Conservation (phyloP, 148 eudicot genomes). For the Nepenthes mirabilis region DNA sequence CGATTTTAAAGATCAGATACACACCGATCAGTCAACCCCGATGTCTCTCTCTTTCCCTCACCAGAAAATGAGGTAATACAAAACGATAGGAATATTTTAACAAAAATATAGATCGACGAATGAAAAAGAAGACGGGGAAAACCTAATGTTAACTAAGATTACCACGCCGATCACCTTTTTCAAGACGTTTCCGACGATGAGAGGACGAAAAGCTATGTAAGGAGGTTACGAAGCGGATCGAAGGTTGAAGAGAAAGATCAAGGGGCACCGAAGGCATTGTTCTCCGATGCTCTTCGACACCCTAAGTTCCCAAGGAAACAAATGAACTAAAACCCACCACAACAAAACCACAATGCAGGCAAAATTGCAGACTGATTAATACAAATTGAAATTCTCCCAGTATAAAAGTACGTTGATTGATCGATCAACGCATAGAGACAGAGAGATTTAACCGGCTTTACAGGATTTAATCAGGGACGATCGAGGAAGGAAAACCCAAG, state of each 20-base stretch:
- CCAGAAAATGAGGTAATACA: not conserved
- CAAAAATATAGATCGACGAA: not conserved
- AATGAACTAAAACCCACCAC: too few species aligned
- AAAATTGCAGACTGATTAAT: not conserved
- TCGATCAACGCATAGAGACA: too few species aligned
- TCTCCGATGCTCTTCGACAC: slow-evolving; percentile 39
- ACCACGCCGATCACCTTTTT: slow-evolving; percentile 83
- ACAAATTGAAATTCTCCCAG: too few species aligned
- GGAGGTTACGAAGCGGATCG: slow-evolving; percentile 20
- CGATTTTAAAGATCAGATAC: too few species aligned
- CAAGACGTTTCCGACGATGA: slow-evolving; percentile 69
- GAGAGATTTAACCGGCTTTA: too few species aligned
- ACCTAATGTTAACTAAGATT: slow-evolving; percentile 67
- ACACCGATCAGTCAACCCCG: not conserved
- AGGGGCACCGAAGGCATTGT: slow-evolving; percentile 83
- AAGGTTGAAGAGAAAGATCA: slow-evolving; percentile 31
- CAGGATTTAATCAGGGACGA: too few species aligned
- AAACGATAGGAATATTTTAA: not conserved
- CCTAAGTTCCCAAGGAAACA: slow-evolving; percentile 6
- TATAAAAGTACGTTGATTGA: too few species aligned
- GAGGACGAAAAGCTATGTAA: slow-evolving; percentile 41
- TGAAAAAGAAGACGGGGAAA: not conserved
- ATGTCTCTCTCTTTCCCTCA: not conserved
- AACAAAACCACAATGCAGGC: not conserved
- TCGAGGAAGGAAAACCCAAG: too few species aligned